phyloP scores from a whole-genome alignment of 768 basidiomycete genomes.

The Leccinum subgranulosum region DNA sequence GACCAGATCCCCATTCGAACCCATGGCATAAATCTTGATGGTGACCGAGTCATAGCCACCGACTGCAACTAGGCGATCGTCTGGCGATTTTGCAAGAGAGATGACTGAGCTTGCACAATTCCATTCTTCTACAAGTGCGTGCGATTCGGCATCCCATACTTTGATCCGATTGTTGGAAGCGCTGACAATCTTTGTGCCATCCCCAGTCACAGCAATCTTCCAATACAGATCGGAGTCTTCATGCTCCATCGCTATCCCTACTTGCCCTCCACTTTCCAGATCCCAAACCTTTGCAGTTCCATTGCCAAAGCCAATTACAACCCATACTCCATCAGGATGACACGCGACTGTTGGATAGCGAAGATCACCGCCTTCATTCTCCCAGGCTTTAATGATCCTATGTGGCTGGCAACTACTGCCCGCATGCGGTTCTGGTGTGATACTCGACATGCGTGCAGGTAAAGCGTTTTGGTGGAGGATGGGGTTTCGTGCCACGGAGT shows the following conservation, averaged over 20 bases:
- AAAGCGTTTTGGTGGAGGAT: too few species aligned
- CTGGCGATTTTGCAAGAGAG: neutral
- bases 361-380: too few species aligned
- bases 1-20: neutral
- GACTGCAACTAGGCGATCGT: neutral
- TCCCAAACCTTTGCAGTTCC: neutral
- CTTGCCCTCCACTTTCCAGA: neutral
- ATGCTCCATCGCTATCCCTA: neutral
- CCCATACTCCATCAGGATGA: neutral
- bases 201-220: neutral
- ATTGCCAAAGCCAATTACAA: neutral
- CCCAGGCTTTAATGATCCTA: too few species aligned
- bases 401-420: too few species aligned
- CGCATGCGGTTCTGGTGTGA: too few species aligned
- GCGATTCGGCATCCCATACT: neutral
- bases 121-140: neutral
- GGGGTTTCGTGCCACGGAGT: too few species aligned
- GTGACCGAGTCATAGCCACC: neutral
- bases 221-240: fast-evolving
- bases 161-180: neutral
- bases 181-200: neutral
- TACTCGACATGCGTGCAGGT: too few species aligned
- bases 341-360: neutral
- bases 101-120: neutral
- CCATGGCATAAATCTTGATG: neutral